Evolutionary conservation across 495 filamentous ascomycete species (phyloP).

Genomic region (Daldinia vernicosa): DNA sequence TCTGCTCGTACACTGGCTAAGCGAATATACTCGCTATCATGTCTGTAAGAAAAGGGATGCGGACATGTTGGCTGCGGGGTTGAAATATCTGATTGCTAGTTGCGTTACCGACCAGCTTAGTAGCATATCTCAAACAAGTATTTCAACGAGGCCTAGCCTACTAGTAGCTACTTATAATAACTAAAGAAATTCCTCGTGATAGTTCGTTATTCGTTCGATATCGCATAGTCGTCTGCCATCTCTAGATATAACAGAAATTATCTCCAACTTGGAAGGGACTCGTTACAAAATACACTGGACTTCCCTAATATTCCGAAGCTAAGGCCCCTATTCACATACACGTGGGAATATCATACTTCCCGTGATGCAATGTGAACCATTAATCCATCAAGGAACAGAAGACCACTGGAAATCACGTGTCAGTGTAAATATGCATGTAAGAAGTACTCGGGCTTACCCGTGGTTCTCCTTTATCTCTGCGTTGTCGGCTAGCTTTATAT

Average conservation of each 20-base stretch:
- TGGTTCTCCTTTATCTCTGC: not conserved
- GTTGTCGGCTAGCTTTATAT: not conserved
- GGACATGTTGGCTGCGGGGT: not conserved
- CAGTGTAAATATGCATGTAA: not conserved
- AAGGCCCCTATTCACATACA: not conserved
- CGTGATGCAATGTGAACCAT: not conserved
- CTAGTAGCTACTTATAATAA: not conserved
- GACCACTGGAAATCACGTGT: not conserved
- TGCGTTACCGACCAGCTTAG: not conserved
- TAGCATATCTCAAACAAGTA: not conserved
- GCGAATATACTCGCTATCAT: not conserved
- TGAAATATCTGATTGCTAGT: not conserved
- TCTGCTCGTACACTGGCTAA: slow-evolving; percentile 42
- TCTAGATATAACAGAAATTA: too few species aligned
- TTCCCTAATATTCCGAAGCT: not conserved
- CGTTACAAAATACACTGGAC: not conserved
- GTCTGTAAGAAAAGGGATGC: not conserved
- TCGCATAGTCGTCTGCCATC: too few species aligned
- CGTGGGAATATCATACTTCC: not conserved
- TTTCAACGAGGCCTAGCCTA: not conserved
- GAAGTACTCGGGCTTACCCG: not conserved
- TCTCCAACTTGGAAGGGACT: not conserved
- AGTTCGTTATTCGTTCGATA: not conserved
- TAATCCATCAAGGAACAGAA: not conserved
- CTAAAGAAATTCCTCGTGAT: not conserved